Evolutionary conservation across 768 basidiomycete genomes (phyloP).

Genomic region (Psilocybe cubensis): DNA sequence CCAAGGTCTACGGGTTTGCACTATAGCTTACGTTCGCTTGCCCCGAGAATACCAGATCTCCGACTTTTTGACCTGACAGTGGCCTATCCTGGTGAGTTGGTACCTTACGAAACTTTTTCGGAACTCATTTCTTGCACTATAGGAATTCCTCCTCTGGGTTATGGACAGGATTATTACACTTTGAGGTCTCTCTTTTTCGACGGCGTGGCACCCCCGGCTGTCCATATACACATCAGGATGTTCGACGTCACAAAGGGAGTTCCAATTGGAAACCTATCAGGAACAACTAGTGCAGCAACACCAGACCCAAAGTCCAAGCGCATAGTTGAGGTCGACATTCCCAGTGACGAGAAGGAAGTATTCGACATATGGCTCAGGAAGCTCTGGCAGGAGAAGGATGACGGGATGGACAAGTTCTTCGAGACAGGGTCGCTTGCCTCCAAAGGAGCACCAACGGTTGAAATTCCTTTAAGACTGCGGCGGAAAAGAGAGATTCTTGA

Average conservation of each 20-base stretch:
- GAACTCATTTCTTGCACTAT: conserved; percentile 1
- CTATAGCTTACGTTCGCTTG: conserved; percentile 80
- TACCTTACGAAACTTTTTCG: neutral
- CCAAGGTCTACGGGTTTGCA: conserved; percentile 93
- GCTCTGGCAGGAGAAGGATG: conserved; percentile 88
- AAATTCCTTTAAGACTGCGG: conserved; percentile 65
- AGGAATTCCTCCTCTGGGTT: conserved; percentile 80
- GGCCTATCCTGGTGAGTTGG: conserved; percentile 77
- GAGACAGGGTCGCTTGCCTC: conserved; percentile 49
- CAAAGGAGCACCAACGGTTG: conserved; percentile 32
- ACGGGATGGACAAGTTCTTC: conserved; percentile 68
- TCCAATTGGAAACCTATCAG: conserved; percentile 66
- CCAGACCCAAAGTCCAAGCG: conserved; percentile 30
- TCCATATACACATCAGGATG: conserved; percentile 87
- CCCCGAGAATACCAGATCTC: conserved; percentile 75
- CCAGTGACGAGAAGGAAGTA: conserved; percentile 55
- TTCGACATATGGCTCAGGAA: conserved; percentile 88
- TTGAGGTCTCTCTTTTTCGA: conserved; percentile 86
- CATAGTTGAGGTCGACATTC: conserved; percentile 50
- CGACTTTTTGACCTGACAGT: conserved; percentile 91
- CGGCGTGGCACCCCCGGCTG: conserved; percentile 77
- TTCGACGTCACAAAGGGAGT: conserved; percentile 70
- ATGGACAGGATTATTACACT: conserved; percentile 90
- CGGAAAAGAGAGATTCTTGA: conserved; percentile 58
- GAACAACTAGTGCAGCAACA: conserved; percentile 32